A percentile compares a stretch with the other conserved stretches of the same genome.
phyloP scores from a whole-genome alignment of 306 rosid species.

The Castanea mollissima region DNA sequence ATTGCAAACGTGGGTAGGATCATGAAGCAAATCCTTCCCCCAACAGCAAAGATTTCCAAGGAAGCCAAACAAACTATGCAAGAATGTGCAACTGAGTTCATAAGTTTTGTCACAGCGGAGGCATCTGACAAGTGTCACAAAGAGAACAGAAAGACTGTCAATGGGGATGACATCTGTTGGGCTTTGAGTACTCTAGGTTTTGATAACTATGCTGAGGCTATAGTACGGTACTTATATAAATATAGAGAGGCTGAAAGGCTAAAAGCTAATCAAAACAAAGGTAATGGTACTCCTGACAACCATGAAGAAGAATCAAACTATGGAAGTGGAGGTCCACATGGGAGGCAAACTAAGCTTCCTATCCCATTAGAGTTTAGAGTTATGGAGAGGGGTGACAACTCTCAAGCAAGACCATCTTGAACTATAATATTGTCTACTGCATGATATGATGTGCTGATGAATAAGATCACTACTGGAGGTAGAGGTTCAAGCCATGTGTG shows the following conservation, averaged over 20 bases:
- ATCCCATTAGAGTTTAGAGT: constrained; percentile 32
- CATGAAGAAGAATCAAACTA: constrained; percentile 1
- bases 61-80: constrained; percentile 75
- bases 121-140: constrained; percentile 89
- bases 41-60: constrained; percentile 69
- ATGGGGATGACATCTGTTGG: constrained; percentile 93
- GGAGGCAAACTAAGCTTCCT: constrained; percentile 17
- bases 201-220: constrained; percentile 70
- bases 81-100: constrained; percentile 85
- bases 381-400: constrained; percentile 28
- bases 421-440: not conserved
- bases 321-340: not conserved
- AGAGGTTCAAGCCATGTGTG: not conserved
- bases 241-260: constrained; percentile 51
- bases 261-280: constrained; percentile 32
- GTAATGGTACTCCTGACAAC: not conserved
- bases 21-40: constrained; percentile 69
- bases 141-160: constrained; percentile 84
- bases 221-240: constrained; percentile 47
- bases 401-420: constrained; percentile 35
- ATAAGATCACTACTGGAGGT: not conserved
- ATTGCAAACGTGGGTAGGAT: constrained; percentile 83
- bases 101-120: constrained; percentile 79
- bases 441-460: not conserved
- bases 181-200: constrained; percentile 76